phyloP scores from a whole-genome alignment of 345 rosid species.

The Eucalyptus pauciflora region DNA sequence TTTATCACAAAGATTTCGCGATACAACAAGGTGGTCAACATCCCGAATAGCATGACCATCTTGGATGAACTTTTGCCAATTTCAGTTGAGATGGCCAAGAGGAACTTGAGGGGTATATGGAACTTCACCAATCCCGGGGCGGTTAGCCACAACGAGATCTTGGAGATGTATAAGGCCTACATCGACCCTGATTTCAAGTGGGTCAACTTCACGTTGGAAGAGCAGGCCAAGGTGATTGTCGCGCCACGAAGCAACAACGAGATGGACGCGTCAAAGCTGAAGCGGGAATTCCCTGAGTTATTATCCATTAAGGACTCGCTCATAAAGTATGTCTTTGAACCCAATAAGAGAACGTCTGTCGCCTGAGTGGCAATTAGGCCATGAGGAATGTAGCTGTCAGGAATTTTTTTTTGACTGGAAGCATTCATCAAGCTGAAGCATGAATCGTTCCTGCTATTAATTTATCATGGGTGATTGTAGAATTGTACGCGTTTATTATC shows the following conservation, averaged over 20 bases:
- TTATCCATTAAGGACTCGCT: constrained; percentile 32
- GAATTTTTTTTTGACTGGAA: neutral
- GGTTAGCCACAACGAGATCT: constrained; percentile 32
- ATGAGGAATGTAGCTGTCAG: neutral
- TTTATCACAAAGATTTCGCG: constrained; percentile 31
- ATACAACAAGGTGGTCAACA: constrained; percentile 22
- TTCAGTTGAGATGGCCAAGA: constrained; percentile 35
- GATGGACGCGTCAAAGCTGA: constrained; percentile 34
- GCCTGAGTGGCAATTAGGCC: neutral
- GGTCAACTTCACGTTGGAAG: constrained; percentile 30
- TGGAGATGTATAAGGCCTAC: constrained; percentile 35
- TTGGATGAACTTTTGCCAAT: constrained; percentile 34
- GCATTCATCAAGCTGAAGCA: neutral
- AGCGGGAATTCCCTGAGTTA: constrained; percentile 27
- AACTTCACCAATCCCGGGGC: constrained; percentile 46
- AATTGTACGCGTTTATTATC: neutral
- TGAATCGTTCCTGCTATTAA: neutral
- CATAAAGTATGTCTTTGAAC: constrained; percentile 22
- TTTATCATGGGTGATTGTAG: neutral
- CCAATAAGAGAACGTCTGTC: constrained; percentile 15
- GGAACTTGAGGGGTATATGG: constrained; percentile 35
- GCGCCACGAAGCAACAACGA: constrained; percentile 42
- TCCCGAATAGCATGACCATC: constrained; percentile 26
- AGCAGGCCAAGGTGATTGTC: constrained; percentile 37
- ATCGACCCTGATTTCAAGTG: constrained; percentile 22